Conservation (phyloP, 768 basidiomycete genomes). For the Hericium alpestre region DNA sequence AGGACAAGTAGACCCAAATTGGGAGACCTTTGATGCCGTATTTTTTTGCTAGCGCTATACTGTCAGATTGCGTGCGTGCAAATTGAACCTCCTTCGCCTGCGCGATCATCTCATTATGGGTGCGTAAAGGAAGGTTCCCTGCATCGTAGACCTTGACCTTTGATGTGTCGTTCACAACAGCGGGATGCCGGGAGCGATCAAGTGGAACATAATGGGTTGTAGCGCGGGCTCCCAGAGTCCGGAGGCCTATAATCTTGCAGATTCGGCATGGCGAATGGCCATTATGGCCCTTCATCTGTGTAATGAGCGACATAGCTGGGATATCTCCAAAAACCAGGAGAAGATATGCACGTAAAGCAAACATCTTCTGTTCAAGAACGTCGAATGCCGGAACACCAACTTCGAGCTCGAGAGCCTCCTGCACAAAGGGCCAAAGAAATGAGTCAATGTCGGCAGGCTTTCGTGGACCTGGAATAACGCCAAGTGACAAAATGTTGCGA, state of each 20-base stretch:
- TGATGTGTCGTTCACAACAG: background rate
- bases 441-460: slow-evolving; percentile 30
- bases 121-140: slow-evolving; percentile 24
- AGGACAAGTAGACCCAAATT: slow-evolving; percentile 21
- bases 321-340: slow-evolving; percentile 25
- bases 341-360: slow-evolving; percentile 22
- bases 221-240: background rate
- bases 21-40: slow-evolving; percentile 27
- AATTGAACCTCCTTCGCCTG: slow-evolving; percentile 17
- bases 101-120: slow-evolving; percentile 20
- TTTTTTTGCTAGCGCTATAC: slow-evolving; percentile 16
- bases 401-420: slow-evolving; percentile 26
- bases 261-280: slow-evolving; percentile 21
- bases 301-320: slow-evolving; percentile 19
- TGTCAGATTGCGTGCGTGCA: slow-evolving; percentile 14
- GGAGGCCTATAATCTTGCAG: slow-evolving; percentile 24
- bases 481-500: slow-evolving; percentile 26
- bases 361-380: slow-evolving; percentile 13
- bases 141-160: slow-evolving; percentile 15
- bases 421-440: slow-evolving; percentile 25
- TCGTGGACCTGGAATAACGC: slow-evolving; percentile 36
- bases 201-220: slow-evolving; percentile 1
- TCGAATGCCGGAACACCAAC: slow-evolving; percentile 29
- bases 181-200: background rate
- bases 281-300: slow-evolving; percentile 26